Evolutionary conservation across 495 filamentous ascomycete species (phyloP).

Genomic region (Pseudevernia furfuracea): DNA sequence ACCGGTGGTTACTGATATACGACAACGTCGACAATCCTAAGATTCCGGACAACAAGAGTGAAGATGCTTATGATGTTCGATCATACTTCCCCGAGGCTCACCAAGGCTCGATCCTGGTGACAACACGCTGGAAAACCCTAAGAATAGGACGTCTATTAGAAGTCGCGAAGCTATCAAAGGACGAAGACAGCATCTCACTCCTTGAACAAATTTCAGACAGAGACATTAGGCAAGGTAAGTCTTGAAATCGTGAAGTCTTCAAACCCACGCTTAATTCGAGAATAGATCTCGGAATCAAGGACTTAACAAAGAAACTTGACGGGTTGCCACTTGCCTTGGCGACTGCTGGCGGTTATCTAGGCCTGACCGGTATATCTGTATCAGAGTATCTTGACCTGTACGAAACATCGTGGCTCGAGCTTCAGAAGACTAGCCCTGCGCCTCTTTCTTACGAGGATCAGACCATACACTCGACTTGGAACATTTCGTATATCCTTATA

Average conservation of each 20-base stretch:
- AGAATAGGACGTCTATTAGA: neutral
- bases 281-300: conserved; percentile 8
- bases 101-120: conserved; percentile 37
- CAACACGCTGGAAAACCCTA: conserved; percentile 30
- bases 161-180: neutral
- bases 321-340: conserved; percentile 29
- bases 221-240: neutral
- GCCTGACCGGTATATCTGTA: conserved; percentile 10
- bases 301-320: conserved; percentile 18
- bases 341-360: conserved; percentile 27
- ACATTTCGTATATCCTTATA: conserved; percentile 30
- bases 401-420: conserved; percentile 11
- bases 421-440: neutral
- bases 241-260: conserved; percentile 9
- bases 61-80: conserved; percentile 30
- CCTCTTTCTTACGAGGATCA: conserved; percentile 16
- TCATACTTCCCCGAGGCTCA: conserved; percentile 31
- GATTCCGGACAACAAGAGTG: conserved; percentile 20
- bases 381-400: conserved; percentile 14
- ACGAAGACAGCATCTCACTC: neutral
- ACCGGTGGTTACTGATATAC: conserved; percentile 30
- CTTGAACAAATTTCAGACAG: neutral
- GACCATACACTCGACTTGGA: conserved; percentile 30
- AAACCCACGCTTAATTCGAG: conserved; percentile 17
- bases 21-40: conserved; percentile 31